Base-by-base conservation (phyloP, 2,329 filamentous ascomycete genomes). In the Neonectria neomacrospora region DNA sequence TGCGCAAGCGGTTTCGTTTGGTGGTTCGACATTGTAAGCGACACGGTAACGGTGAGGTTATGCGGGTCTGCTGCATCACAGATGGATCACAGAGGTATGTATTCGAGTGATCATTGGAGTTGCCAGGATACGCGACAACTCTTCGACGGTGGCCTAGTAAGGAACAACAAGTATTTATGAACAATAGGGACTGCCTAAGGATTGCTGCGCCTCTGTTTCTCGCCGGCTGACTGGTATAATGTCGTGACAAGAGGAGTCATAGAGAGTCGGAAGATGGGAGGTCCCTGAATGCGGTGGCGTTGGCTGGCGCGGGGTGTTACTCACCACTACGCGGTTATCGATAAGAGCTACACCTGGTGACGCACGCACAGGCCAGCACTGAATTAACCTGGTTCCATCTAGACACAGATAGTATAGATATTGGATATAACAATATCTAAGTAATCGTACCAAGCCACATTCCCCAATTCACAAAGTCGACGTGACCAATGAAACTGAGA, bases 1-100 rank as follows among this genome's bases (percentile, higher is more conserved):
- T 93, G 89, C 42, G 88, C 85, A 62, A 90, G 86, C 74, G 89
- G 86, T 77, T 90, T 92, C 62, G 79, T 77, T 71, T 80, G 72
- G 80, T 84, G 87, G 59, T 74, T 80, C 45, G 86, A 80, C 87
- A 89, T 90, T 65, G 53, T 63, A 12, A 62, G 50, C 44, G 42
- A 47, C 30, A 26, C 37, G 42, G 45, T 80, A 70, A 72, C 66
- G 52, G 63, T 69, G 67, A 69, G 65, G 66, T 60, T 53, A 70
- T 70, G 70, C 65, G 61, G 58, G 57, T 73, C 67, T 56, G 32
- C 54, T 42, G 45, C 64, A 58, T 58, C 54, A 64, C 39, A 64
- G 32, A 56, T 51, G 47, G 41, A 60, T 64, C 56, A 68, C 58
- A 65, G 28, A 26, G 56, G 52, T 76, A 74, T 75, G 52, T 76